A percentile compares a stretch with the other conserved stretches of the same genome.
Conservation (phyloP, 106 monocot genomes). For the Triglochin maritima region DNA sequence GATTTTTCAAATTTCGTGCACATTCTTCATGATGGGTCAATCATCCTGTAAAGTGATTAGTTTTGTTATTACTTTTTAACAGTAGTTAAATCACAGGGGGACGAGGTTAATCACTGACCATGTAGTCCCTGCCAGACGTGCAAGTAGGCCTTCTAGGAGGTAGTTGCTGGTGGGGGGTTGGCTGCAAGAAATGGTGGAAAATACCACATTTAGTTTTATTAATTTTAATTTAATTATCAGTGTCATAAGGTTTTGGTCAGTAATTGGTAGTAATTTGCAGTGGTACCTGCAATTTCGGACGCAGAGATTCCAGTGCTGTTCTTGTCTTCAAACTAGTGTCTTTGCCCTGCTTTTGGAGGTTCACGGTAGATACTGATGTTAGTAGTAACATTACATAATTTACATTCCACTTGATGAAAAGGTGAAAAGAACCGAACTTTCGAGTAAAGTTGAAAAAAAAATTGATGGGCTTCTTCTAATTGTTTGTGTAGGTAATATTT, state of each 20-base stretch:
- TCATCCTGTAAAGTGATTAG: slow-evolving; percentile 1
- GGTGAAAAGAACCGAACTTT: no score
- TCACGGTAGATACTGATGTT: not conserved
- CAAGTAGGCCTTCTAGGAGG: slow-evolving; percentile 66
- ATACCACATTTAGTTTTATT: not conserved
- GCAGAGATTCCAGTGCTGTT: slow-evolving; percentile 45
- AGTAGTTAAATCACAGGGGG: not conserved
- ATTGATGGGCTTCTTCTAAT: not conserved
- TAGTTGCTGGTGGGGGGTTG: slow-evolving; percentile 65
- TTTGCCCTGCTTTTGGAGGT: slow-evolving; percentile 38
- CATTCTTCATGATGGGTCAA: not conserved
- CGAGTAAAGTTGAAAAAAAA: not conserved
- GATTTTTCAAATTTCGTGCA: not conserved
- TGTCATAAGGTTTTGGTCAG: no score
- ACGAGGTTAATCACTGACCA: slow-evolving; percentile 1
- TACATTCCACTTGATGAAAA: not conserved
- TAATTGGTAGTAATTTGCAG: no score
- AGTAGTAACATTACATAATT: no score
- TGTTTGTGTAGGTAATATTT: no score
- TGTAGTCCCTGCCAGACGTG: slow-evolving; percentile 27
- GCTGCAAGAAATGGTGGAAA: slow-evolving; percentile 16
- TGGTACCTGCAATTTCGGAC: slow-evolving; percentile 77
- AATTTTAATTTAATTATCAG: not conserved
- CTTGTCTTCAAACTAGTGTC: slow-evolving; percentile 22
- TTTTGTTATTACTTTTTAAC: not conserved